A percentile compares a stretch with the other conserved stretches of the same genome.
Evolutionary conservation across 768 basidiomycete genomes (phyloP).

Genomic region (Termitomyces sp.): DNA sequence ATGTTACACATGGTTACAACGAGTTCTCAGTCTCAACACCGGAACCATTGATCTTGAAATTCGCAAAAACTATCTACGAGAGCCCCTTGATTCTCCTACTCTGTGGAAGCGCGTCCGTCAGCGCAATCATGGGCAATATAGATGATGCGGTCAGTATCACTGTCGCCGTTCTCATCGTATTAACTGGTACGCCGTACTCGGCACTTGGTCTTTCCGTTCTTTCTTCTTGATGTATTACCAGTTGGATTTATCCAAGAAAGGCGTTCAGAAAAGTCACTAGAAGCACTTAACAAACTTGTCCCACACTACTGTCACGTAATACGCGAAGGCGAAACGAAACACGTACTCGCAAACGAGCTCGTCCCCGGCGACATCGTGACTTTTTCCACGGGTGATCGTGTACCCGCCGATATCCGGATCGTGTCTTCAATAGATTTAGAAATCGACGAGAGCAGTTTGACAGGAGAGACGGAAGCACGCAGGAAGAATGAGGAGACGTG

Average conservation of each 20-base stretch:
- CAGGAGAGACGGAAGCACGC: constrained; percentile 85
- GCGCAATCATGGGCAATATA: constrained; percentile 89
- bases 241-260: constrained; percentile 97
- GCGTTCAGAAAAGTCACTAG: constrained; percentile 89
- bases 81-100: constrained; percentile 87
- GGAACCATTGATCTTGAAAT: constrained; percentile 80
- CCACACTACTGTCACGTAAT: constrained; percentile 94
- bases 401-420: constrained; percentile 90
- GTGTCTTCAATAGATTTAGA: constrained; percentile 80
- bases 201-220: background rate
- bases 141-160: constrained; percentile 95
- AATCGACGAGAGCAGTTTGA: constrained; percentile 92
- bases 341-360: constrained; percentile 93
- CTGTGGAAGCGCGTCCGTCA: constrained; percentile 85
- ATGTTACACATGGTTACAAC: constrained; percentile 78
- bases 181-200: constrained; percentile 63
- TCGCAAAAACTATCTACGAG: constrained; percentile 93
- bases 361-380: constrained; percentile 92
- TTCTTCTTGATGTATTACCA: constrained; percentile 11
- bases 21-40: constrained; percentile 85
- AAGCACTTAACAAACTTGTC: constrained; percentile 94
- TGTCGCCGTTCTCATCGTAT: constrained; percentile 85
- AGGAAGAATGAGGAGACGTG: constrained; percentile 60
- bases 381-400: constrained; percentile 86
- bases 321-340: constrained; percentile 66